A percentile compares a stretch with the other conserved stretches of the same genome.
Conservation (phyloP, 1,284 basidiomycete genomes). For the Ustanciosporium gigantosporum region DNA sequence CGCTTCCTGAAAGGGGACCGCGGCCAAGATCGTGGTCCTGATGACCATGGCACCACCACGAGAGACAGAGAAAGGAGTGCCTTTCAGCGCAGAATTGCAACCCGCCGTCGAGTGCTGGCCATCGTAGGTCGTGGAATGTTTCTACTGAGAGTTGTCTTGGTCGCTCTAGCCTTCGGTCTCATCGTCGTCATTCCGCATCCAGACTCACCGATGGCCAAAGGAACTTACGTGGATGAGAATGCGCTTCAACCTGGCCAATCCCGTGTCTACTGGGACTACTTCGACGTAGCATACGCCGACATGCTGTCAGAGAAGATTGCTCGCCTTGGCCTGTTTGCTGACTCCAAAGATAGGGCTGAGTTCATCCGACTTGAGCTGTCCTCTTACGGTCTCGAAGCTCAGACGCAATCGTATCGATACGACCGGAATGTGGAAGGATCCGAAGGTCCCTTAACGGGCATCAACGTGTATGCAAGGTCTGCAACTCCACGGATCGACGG, state of each 20-base stretch:
- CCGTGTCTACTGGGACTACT: slow-evolving; percentile 43
- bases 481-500: slow-evolving; percentile 83
- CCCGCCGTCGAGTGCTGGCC: slow-evolving; percentile 10
- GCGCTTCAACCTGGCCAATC: slow-evolving; percentile 56
- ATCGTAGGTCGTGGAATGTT: slow-evolving; percentile 11
- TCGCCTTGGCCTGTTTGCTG: neutral
- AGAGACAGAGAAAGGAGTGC: neutral
- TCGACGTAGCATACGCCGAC: slow-evolving; percentile 49
- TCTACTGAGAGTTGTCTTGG: slow-evolving; percentile 10
- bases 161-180: slow-evolving; percentile 28
- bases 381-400: slow-evolving; percentile 37
- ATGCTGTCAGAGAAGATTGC: slow-evolving; percentile 36
- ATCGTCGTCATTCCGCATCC: slow-evolving; percentile 45
- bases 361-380: slow-evolving; percentile 39
- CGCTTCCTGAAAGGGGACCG: no score
- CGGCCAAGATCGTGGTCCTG: no score
- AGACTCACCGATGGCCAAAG: slow-evolving; percentile 42
- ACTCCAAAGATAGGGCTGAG: slow-evolving; percentile 16
- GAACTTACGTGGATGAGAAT: slow-evolving; percentile 59
- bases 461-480: slow-evolving; percentile 80
- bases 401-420: slow-evolving; percentile 20
- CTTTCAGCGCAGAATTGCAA: slow-evolving; percentile 28
- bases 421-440: neutral
- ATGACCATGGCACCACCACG: no score
- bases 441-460: slow-evolving; percentile 63